These are phyloP conservation scores for Suillus clintonianus DNA, from an alignment of 768 basidiomycete genomes.

Conservation along the genomic window DNA sequence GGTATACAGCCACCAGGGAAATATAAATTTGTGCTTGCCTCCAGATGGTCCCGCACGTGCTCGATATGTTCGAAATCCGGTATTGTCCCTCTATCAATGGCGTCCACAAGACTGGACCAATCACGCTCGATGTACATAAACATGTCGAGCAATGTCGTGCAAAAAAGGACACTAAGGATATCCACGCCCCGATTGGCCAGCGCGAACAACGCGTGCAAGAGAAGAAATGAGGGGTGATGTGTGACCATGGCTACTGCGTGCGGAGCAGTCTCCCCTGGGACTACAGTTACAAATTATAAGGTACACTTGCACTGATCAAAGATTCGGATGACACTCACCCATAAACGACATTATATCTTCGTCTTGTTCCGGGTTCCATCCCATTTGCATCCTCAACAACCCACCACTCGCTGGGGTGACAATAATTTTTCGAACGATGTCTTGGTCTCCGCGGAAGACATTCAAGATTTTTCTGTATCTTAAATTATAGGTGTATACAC, in stretches of 20 bases:
- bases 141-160: slow-evolving; percentile 22
- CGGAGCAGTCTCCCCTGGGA: slow-evolving; percentile 9
- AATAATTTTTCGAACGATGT: slow-evolving; percentile 8
- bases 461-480: not conserved
- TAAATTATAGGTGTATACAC: not conserved
- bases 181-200: slow-evolving; percentile 12
- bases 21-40: slow-evolving; percentile 7
- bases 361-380: slow-evolving; percentile 14
- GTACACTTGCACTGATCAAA: not conserved
- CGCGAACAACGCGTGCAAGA: slow-evolving; percentile 18
- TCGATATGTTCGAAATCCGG: slow-evolving; percentile 18
- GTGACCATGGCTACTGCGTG: slow-evolving; percentile 12
- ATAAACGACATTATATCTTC: slow-evolving; percentile 7
- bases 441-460: not conserved
- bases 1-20: not conserved
- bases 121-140: slow-evolving; percentile 23
- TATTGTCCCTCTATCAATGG: slow-evolving; percentile 17
- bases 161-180: slow-evolving; percentile 17
- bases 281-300: not conserved
- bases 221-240: slow-evolving; percentile 16
- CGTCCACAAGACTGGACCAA: slow-evolving; percentile 17
- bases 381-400: slow-evolving; percentile 6
- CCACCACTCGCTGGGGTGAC: slow-evolving; percentile 5
- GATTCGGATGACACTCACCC: not conserved
- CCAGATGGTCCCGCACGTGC: slow-evolving; percentile 18